Base-by-base conservation (phyloP, 1,284 basidiomycete genomes). In the Moesziomyces globuligerus region DNA sequence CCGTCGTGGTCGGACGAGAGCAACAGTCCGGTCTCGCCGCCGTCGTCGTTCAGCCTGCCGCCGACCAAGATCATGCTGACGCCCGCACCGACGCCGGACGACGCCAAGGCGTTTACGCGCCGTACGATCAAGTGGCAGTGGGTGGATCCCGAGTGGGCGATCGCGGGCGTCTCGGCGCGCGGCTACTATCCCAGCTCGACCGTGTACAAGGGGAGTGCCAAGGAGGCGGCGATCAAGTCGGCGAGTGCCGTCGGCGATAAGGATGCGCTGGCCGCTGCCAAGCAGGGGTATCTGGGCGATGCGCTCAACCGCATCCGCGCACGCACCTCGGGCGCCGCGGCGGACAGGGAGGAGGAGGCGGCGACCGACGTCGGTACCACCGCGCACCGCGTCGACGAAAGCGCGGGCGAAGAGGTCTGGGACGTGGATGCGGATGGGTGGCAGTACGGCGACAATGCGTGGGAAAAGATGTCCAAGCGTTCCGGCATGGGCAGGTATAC, bases 371-470 rank as follows among this genome's bases (percentile, higher is more conserved):
- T 69, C 1, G 66, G 59, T 3, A 46, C 66, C 0, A 58, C 66
- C 0, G 66, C 43, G n/a, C 48, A 57, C 3, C 48, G 51, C 17
- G 42, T 57, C 11, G 32, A 18, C 10, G 44, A 29, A 0, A 48
- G 42, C 2, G 39, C 21, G n/a, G 29, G 20, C 15, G 57, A 54
- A 7, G 44, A 52, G 9, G 64, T 56, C 18, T 72, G 61, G 67
- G 68, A 71, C 34, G 95, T 93, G 0, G 94, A 97, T 80, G 79
- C 86, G 1, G 92, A 95, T 58, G 94, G 94, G 1, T 96, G 94
- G 94, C 87, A 94, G 28, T 96, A 94, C 80, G 91, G 90, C 3
- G 94, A 95, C 78, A 97, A 97, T 83, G 94, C 95, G 80, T 97
- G 94, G 94, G 94, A 96, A 76, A 87, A 86, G 48, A 86, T 88